These are phyloP conservation scores for Syncephalis plumigaleata DNA, from an alignment of 371 early-diverging fungal genomes.

Conservation along the genomic window DNA sequence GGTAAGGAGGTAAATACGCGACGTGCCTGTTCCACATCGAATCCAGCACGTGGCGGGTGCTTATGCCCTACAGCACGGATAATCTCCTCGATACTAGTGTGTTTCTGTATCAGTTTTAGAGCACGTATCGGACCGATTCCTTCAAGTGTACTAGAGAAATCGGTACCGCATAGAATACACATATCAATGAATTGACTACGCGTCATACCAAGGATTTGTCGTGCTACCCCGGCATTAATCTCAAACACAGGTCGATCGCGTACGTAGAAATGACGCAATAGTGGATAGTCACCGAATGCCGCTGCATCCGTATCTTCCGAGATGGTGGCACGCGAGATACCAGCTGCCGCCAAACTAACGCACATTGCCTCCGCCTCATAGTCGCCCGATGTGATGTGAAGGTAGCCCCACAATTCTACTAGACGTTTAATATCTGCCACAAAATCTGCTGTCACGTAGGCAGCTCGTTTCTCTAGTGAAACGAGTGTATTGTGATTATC, in stretches of 20 bases:
- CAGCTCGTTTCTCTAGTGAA: slow-evolving; percentile 26
- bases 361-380: slow-evolving; percentile 58
- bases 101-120: slow-evolving; percentile 22
- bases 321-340: slow-evolving; percentile 31
- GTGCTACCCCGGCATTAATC: slow-evolving; percentile 33
- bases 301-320: slow-evolving; percentile 52
- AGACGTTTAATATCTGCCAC: slow-evolving; percentile 27
- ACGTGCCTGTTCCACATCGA: slow-evolving; percentile 30
- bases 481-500: background rate
- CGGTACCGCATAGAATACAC: slow-evolving; percentile 69
- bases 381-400: slow-evolving; percentile 20
- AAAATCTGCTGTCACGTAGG: slow-evolving; percentile 25
- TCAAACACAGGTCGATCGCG: slow-evolving; percentile 17
- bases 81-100: slow-evolving; percentile 44
- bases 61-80: slow-evolving; percentile 12
- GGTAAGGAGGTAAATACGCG: slow-evolving; percentile 22
- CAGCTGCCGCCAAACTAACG: slow-evolving; percentile 24
- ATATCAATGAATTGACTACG: slow-evolving; percentile 41
- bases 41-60: slow-evolving; percentile 21
- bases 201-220: slow-evolving; percentile 25
- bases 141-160: slow-evolving; percentile 44
- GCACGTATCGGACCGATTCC: slow-evolving; percentile 47
- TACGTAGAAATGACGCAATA: slow-evolving; percentile 27
- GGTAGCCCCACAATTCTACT: slow-evolving; percentile 25
- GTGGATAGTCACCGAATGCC: slow-evolving; percentile 33